Evolutionary conservation across 768 basidiomycete species (phyloP).

Genomic region (Psilocybe tampanensis): DNA sequence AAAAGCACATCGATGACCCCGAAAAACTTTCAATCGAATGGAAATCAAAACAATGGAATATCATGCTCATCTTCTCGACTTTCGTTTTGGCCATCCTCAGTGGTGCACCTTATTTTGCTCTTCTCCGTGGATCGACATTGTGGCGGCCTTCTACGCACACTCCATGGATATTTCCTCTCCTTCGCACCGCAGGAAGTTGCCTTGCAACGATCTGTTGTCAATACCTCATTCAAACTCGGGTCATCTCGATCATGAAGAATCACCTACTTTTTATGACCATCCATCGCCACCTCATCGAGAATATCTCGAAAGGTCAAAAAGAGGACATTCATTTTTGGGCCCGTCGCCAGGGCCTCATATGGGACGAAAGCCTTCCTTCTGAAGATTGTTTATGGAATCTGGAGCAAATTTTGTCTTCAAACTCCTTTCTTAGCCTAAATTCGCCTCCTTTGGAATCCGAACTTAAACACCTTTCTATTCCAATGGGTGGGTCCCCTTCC

Average conservation of each 20-base stretch:
- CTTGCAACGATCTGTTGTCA: neutral
- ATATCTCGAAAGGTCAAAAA: neutral
- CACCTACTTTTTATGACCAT: slow-evolving; percentile 1
- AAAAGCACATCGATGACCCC: neutral
- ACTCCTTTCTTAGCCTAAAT: no score
- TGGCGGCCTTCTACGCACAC: neutral
- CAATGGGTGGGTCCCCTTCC: no score
- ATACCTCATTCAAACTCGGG: neutral
- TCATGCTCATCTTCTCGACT: neutral
- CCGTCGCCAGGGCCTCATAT: neutral
- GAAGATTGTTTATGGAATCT: neutral
- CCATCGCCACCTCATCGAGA: neutral
- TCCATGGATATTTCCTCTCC: slow-evolving; percentile 1
- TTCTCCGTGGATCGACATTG: neutral
- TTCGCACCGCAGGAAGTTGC: neutral
- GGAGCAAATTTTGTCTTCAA: neutral
- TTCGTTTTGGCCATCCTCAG: neutral
- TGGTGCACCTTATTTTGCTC: neutral
- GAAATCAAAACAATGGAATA: neutral
- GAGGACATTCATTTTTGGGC: neutral
- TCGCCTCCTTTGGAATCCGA: no score
- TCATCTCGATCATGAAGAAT: neutral
- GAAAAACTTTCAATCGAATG: neutral
- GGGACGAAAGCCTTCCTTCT: neutral
- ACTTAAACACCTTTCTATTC: no score